phyloP scores from a whole-genome alignment of 2,329 filamentous ascomycete genomes.

The Paraphaeosphaeria sporulosa region DNA sequence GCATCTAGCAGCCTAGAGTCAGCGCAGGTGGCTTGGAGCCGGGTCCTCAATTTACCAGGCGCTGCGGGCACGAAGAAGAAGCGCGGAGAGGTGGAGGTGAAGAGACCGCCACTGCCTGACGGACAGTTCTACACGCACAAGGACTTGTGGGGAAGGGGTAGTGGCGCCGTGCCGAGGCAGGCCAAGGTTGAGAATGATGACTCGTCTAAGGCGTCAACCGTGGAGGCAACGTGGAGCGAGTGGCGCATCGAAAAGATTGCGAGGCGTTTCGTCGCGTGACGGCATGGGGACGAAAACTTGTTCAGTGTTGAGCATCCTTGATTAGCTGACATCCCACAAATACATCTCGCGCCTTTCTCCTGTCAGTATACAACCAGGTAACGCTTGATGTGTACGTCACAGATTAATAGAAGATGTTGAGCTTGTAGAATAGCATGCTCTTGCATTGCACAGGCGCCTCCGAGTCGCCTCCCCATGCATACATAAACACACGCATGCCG shows the following conservation, averaged over 20 bases:
- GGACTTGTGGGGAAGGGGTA: conserved; percentile 35
- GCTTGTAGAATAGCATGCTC: neutral
- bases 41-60: conserved; percentile 43
- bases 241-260: conserved; percentile 15
- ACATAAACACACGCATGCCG: conserved; percentile 7
- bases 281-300: neutral
- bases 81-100: conserved; percentile 3
- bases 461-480: neutral
- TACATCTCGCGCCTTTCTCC: neutral
- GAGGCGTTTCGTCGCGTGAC: conserved; percentile 23
- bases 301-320: neutral
- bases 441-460: neutral
- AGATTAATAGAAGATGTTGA: neutral
- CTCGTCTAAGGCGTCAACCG: neutral
- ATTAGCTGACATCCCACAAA: neutral
- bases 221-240: neutral
- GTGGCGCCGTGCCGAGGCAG: neutral
- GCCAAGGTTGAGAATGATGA: conserved; percentile 9
- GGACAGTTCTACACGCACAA: conserved; percentile 35
- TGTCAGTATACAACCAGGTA: neutral
- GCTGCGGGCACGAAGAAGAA: conserved; percentile 6
- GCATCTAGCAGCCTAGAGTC: conserved; percentile 42
- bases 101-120: conserved; percentile 19
- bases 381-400: neutral
- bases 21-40: conserved; percentile 42